These are phyloP conservation scores for Penicillium hordei DNA, from an alignment of 2,329 filamentous ascomycete species.

Conservation along the genomic window DNA sequence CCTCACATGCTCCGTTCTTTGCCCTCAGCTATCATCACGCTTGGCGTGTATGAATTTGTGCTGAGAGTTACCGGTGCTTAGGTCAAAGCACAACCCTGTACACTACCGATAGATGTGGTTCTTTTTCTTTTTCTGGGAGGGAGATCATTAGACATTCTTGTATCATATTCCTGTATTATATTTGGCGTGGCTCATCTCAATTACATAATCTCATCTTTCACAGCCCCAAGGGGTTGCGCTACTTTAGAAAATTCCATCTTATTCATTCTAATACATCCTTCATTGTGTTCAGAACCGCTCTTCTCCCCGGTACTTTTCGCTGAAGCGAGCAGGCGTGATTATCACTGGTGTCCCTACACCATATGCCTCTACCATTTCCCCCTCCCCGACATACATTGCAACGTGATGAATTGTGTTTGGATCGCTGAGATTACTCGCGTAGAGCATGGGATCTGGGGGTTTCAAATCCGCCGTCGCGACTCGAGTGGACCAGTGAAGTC, in stretches of 20 bases:
- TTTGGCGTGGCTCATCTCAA: neutral
- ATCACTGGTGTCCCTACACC: neutral
- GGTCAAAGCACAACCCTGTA: neutral
- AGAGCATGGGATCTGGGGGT: too few relatives aligned
- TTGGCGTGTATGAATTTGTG: constrained; percentile 42
- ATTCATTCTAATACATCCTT: neutral
- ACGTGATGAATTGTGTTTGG: too few relatives aligned
- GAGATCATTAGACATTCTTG: neutral
- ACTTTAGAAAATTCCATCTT: neutral
- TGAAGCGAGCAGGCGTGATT: neutral
- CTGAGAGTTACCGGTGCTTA: constrained; percentile 23
- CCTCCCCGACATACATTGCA: too few relatives aligned
- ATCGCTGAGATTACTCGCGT: too few relatives aligned
- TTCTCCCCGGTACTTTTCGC: neutral
- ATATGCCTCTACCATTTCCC: too few relatives aligned
- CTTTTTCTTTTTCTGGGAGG: neutral
- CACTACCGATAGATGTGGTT: neutral
- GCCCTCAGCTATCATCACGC: constrained; percentile 38
- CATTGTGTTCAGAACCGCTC: neutral
- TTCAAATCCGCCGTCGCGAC: too few relatives aligned
- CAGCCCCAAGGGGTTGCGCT: neutral
- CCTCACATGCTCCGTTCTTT: constrained; percentile 39
- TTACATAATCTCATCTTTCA: neutral
- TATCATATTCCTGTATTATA: neutral
- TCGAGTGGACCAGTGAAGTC: too few relatives aligned